Base-by-base conservation (phyloP, 306 rosid genomes). In the Sophora flavescens region DNA sequence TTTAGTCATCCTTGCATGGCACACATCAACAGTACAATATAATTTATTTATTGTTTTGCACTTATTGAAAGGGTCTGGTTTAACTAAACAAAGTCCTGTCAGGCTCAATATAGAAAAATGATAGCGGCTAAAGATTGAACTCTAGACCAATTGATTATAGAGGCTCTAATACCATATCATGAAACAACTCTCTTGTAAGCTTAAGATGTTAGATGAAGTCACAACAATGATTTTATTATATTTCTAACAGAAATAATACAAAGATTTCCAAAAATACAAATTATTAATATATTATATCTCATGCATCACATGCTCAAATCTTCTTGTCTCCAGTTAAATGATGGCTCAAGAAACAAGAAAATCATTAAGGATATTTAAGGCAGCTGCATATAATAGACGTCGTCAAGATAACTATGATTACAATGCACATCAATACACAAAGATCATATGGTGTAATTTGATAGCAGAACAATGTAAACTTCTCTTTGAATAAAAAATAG, bases 281-380 rank as follows among this genome's bases (percentile, higher is more conserved):
- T 51, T 53, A 33, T n/a, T 66, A 15, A 45, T n/a, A 65, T 15
- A 28, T 38, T 67, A 54, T 38, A 54, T 50, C 58, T 58, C 45
- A 16, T 22, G 70, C 47, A 70, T 50, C 28, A 30, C 53, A 36
- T 80, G 64, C 76, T 67, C 57, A 58, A 66, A 57, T 80, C 59
- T 66, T 73, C 69, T 48, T 22, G 36, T 1, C 15, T 50, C 28
- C 32, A 58, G 39, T 39, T n/a, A 42, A 76, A 76, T 15, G 58
- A 66, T 26, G 7, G 26, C 57, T 48, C 11, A 26, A 14, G 59
- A 50, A 52, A 59, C n/a, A 76, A 45, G 26, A 52, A 61, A 81
- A 16, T 6, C 30, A 74, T 6, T 17, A 59, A 44, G 7, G 48
- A 33, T 28, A 44, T 4, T 16, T 41, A 18, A 60, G 22, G 36